Conservation (phyloP, 176 grass and related monocot species). For the Rhynchospora pubera region DNA sequence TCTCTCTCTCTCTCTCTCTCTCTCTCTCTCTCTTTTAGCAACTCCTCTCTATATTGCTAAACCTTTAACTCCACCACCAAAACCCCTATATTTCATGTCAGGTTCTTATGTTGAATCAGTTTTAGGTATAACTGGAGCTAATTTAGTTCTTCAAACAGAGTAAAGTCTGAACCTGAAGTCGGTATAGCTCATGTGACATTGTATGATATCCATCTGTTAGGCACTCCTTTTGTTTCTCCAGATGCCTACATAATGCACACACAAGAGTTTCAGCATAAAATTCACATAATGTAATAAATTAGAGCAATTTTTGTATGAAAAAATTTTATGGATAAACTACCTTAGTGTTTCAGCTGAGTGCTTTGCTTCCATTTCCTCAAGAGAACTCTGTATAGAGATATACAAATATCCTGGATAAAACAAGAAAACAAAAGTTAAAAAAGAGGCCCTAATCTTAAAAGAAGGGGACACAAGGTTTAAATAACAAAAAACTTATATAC, state of each 20-base stretch:
- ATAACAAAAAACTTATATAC: background rate
- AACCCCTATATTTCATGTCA: too few relatives aligned
- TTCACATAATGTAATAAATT: conserved; percentile 15
- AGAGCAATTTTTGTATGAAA: conserved; percentile 13
- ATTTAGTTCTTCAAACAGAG: background rate
- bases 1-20: background rate
- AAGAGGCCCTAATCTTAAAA: background rate
- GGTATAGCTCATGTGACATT: conserved; percentile 71
- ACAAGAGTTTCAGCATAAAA: background rate
- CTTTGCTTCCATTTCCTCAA: conserved; percentile 54
- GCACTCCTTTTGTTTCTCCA: conserved; percentile 73
- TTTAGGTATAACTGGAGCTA: background rate
- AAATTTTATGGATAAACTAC: conserved; percentile 24
- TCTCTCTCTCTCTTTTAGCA: too few relatives aligned
- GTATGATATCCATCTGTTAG: conserved; percentile 52
- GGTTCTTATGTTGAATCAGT: too few relatives aligned
- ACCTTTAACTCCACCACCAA: too few relatives aligned
- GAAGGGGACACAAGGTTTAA: background rate
- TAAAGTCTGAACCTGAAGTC: conserved; percentile 42
- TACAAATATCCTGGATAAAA: too few relatives aligned
- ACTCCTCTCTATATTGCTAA: too few relatives aligned
- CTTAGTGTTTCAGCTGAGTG: conserved; percentile 57
- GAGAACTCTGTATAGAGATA: conserved; percentile 13
- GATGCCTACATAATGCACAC: conserved; percentile 46
- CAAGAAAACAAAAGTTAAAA: too few relatives aligned